phyloP scores from a whole-genome alignment of 202 grass and related monocot species.

The Panicum hallii region DNA sequence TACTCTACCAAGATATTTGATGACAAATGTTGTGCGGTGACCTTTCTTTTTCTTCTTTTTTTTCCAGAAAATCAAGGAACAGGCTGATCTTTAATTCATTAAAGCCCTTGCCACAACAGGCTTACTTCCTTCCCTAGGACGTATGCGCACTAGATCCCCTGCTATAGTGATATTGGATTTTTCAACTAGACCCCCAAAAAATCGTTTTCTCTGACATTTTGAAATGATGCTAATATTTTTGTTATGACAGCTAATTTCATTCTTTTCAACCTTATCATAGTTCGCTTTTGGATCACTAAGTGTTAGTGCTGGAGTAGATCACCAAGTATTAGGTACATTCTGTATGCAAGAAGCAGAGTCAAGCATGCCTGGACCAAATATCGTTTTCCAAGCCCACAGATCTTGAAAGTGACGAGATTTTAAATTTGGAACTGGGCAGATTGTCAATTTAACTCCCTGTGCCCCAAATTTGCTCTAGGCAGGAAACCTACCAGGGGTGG shows the following conservation, averaged over 20 bases:
- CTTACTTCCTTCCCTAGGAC: constrained; percentile 72
- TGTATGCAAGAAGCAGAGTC: neutral
- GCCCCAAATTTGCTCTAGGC: neutral
- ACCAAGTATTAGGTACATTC: neutral
- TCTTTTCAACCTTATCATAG: neutral
- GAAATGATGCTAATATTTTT: neutral
- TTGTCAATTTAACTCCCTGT: neutral
- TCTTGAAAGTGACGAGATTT: neutral
- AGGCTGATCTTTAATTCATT: constrained; percentile 66
- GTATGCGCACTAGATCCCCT: constrained; percentile 71
- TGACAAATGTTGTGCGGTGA: neutral
- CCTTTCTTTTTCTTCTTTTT: neutral
- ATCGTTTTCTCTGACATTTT: neutral
- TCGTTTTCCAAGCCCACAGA: neutral
- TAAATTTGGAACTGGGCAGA: neutral
- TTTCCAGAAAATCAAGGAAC: constrained; percentile 62
- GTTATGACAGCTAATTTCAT: neutral
- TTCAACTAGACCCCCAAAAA: constrained; percentile 56
- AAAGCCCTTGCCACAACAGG: constrained; percentile 73
- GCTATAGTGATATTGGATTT: constrained; percentile 62
- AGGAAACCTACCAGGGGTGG: neutral
- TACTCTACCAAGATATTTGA: neutral
- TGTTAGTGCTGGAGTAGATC: neutral
- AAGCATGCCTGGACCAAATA: neutral
- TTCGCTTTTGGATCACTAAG: neutral